Base-by-base conservation (phyloP, 768 basidiomycete genomes). In the Russula olivacea region DNA sequence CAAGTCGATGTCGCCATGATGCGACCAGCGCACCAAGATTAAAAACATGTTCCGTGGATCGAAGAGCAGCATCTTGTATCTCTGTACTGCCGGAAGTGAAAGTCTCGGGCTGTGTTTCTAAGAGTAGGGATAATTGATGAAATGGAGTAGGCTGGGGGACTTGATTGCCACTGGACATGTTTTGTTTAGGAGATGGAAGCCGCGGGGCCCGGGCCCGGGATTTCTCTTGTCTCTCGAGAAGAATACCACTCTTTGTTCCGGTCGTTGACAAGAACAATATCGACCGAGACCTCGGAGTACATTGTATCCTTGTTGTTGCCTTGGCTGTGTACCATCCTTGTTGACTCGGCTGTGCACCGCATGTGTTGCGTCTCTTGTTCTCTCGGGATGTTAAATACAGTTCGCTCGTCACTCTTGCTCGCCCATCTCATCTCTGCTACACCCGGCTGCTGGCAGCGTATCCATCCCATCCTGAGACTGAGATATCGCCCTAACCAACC, bases 1-100 rank as follows among this genome's bases (percentile, higher is more conserved):
- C 55, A 55, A 23, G 23, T 21, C 4, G 56, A 55, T 25, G 19
- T 21, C 4, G 28, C 6, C 21, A 43, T 5, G 51, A 32, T 40
- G 30, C 52, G 12, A 2, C 41, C n/a, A 21, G 71, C 85, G 65
- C 71, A 91, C 90, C 87, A 55, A 86, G 74, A 72, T 92, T 88
- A 67, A 91, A 93, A 15, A 90, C 73, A 69, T 81, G 83, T 75
- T 91, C 89, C 23, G 86, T 75, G n/a, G 89, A 88, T 58, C 76
- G 72, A 30, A 93, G 75, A 19, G 89, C 85, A 55, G 83, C 80
- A 57, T 73, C 71, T 48, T 80, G 80, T 32, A 90, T 77, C 47
- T 81, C 80, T 51, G 74, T 67, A 71, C 76, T 83, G 50, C 85
- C 83, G 11, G 73, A 70, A n/a, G 81, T 81, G 63, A 91, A 74